Conservation (phyloP, 2,329 filamentous ascomycete species). For the Graphilbum fragrans region DNA sequence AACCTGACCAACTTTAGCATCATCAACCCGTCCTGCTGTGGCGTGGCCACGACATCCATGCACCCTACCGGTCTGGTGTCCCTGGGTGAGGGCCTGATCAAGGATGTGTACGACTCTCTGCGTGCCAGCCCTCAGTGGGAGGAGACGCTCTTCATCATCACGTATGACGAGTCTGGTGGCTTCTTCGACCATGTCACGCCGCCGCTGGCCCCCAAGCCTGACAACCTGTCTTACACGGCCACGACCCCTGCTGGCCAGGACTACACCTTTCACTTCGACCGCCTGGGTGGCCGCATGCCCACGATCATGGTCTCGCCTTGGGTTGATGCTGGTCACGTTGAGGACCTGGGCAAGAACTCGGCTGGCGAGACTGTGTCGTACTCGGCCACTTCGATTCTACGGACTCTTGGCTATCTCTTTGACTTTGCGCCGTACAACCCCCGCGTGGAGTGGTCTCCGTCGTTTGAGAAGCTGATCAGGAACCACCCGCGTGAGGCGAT, state of each 20-base stretch:
- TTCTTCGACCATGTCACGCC: constrained; percentile 33
- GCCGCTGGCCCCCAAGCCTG: constrained; percentile 25
- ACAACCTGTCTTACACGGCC: constrained; percentile 22
- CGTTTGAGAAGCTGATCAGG: constrained; percentile 19
- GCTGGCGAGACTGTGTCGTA: constrained; percentile 23
- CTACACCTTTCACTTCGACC: constrained; percentile 26
- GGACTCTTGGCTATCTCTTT: constrained; percentile 28
- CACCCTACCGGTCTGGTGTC: constrained; percentile 30
- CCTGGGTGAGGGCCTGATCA: constrained; percentile 30
- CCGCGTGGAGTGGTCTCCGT: constrained; percentile 23
- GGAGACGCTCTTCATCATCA: constrained; percentile 31
- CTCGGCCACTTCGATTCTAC: constrained; percentile 29
- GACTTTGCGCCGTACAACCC: constrained; percentile 23
- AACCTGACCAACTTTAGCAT: constrained; percentile 30
- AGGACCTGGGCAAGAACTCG: constrained; percentile 22
- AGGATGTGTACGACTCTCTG: constrained; percentile 30
- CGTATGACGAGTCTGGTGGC: constrained; percentile 33
- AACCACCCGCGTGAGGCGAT: constrained; percentile 3
- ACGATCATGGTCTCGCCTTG: constrained; percentile 29
- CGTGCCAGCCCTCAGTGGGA: constrained; percentile 31
- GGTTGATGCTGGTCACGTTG: constrained; percentile 26
- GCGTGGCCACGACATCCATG: constrained; percentile 28
- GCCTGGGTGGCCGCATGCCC: constrained; percentile 29
- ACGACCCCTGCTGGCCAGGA: constrained; percentile 20
- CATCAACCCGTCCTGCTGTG: constrained; percentile 38